A percentile compares a stretch with the other conserved stretches of the same genome.
Evolutionary conservation across 1,284 basidiomycete species (phyloP).

Genomic region (Ustilago lituana): DNA sequence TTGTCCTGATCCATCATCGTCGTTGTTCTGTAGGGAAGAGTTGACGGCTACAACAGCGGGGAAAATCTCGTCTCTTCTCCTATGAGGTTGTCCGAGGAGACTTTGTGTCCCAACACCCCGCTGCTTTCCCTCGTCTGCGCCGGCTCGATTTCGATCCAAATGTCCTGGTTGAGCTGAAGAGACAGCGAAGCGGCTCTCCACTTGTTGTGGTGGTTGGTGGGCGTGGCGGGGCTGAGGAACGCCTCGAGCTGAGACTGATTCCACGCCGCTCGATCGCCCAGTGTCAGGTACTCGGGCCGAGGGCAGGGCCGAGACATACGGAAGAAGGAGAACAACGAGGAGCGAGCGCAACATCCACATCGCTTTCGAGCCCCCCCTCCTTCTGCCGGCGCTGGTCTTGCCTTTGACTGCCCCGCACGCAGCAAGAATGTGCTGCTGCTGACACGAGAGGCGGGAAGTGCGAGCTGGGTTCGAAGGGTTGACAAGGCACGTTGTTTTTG

Average conservation of each 20-base stretch:
- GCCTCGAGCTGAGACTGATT: slow-evolving; percentile 13
- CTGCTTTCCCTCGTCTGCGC: slow-evolving; percentile 1
- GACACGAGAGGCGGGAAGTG: slow-evolving; percentile 10
- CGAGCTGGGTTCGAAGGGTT: slow-evolving; percentile 3
- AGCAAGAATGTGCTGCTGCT: slow-evolving; percentile 9
- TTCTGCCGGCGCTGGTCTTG: background rate
- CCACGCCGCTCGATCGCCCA: slow-evolving; percentile 30
- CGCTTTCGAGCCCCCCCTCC: background rate
- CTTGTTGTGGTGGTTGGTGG: slow-evolving; percentile 2
- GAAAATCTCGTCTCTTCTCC: slow-evolving; percentile 26
- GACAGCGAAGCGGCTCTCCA: slow-evolving; percentile 4
- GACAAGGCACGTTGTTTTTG: slow-evolving; percentile 7
- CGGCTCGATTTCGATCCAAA: slow-evolving; percentile 35
- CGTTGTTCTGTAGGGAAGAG: background rate
- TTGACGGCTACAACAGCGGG: slow-evolving; percentile 34
- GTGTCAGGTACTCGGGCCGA: slow-evolving; percentile 4
- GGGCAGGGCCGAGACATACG: slow-evolving; percentile 32
- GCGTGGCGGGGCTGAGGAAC: slow-evolving; percentile 16
- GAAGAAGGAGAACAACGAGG: slow-evolving; percentile 34
- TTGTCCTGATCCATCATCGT: background rate
- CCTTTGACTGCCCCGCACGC: background rate
- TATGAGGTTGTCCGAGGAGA: slow-evolving; percentile 10
- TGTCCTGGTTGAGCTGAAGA: slow-evolving; percentile 22
- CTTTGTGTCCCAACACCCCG: slow-evolving; percentile 7
- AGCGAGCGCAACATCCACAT: slow-evolving; percentile 35